A percentile compares a stretch with the other conserved stretches of the same genome.
Conservation (phyloP, 495 filamentous ascomycete genomes). For the Rusavskia elegans region DNA sequence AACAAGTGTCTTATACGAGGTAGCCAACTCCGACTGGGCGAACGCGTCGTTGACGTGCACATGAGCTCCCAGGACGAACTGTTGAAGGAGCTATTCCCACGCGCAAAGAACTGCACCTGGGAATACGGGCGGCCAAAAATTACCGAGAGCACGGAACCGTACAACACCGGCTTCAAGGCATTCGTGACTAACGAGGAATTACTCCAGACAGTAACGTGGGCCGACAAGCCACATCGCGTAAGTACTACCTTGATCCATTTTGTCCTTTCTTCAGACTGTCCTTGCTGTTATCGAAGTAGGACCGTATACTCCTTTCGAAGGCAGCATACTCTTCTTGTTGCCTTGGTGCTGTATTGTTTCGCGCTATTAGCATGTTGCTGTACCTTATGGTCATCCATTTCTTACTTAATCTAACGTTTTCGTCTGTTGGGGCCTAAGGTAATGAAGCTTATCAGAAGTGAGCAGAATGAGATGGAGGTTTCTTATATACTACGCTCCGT, state of each 20-base stretch:
- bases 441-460: too few species aligned
- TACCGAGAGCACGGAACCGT: conserved; percentile 26
- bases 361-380: neutral
- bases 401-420: neutral
- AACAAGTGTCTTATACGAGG: conserved; percentile 27
- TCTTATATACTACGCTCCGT: neutral
- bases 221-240: conserved; percentile 51
- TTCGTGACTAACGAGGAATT: conserved; percentile 62
- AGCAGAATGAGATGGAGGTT: neutral
- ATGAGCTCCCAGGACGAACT: conserved; percentile 43
- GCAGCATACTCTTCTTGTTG: too few species aligned
- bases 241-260: conserved; percentile 16
- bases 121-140: conserved; percentile 29
- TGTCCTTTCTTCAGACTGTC: too few species aligned
- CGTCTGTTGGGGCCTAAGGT: too few species aligned
- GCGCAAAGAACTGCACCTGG: conserved; percentile 50
- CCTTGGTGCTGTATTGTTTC: neutral
- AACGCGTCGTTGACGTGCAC: conserved; percentile 46
- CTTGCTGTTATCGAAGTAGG: too few species aligned
- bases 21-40: conserved; percentile 37
- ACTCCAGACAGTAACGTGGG: conserved; percentile 46
- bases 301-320: too few species aligned
- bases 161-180: conserved; percentile 49
- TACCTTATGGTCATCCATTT: neutral
- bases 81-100: conserved; percentile 52